Percentiles rank a stretch among this genome's conserved stretches.
Conservation (phyloP, 495 filamentous ascomycete genomes). For the Baudoinia panamericana region DNA sequence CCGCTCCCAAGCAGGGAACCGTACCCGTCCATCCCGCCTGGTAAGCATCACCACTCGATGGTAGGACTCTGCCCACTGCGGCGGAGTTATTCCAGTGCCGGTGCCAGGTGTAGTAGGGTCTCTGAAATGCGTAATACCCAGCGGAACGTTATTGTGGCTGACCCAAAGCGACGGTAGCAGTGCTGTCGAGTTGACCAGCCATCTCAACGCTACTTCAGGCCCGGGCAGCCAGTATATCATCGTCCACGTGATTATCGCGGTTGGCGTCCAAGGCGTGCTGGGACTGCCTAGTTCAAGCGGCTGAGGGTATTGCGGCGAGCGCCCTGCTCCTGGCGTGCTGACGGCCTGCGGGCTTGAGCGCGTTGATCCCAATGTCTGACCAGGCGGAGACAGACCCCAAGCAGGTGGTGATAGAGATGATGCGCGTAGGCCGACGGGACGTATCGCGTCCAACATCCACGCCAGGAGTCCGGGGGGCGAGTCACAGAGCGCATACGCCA, state of each 20-base stretch:
- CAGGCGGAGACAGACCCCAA: too few species aligned
- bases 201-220: constrained; percentile 27
- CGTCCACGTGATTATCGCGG: constrained; percentile 29
- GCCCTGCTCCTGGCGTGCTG: background rate
- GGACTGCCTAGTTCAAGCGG: constrained; percentile 1
- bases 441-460: constrained; percentile 25
- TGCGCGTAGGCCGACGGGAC: constrained; percentile 16
- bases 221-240: constrained; percentile 34
- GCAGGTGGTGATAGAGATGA: background rate
- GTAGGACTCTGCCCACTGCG: constrained; percentile 24
- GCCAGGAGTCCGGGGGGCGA: constrained; percentile 28
- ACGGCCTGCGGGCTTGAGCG: background rate
- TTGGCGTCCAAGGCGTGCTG: constrained; percentile 25
- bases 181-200: constrained; percentile 20
- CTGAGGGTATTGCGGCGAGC: constrained; percentile 5
- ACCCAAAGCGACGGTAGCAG: constrained; percentile 14
- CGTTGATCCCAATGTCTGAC: too few species aligned
- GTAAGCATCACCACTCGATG: constrained; percentile 25
- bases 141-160: constrained; percentile 21
- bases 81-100: constrained; percentile 10
- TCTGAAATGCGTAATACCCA: constrained; percentile 27
- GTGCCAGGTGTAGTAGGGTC: constrained; percentile 6
- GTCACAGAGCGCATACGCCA: constrained; percentile 29
- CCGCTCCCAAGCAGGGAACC: constrained; percentile 27
- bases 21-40: constrained; percentile 22